Evolutionary conservation across 441 rosid genomes (phyloP), one percentile per base, ranked within the genome.

Genomic region (Gossypium gossypioides): DNA sequence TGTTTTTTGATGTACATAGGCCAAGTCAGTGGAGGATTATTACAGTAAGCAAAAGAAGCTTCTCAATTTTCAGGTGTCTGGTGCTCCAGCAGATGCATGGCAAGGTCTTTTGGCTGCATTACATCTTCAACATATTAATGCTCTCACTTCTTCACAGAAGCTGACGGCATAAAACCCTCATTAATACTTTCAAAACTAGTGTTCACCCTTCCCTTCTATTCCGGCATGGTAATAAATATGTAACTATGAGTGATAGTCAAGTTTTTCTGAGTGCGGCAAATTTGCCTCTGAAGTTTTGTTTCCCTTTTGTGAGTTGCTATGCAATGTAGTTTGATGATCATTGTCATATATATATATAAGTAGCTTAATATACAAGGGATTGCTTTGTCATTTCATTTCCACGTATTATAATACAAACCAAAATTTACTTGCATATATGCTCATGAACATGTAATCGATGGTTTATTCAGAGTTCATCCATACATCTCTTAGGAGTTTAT

Each of bases 91-190:
- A 54, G 97, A 88, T 77, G 80, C 90, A 34, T 93, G 97, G 98
- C 86, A 84, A 48, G 90, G 97, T 25, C 83, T 94, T 80, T 82
- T 94, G 85, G 88, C 88, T 57, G 97, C 93, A 18, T 82, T 94
- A 60, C 91, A 81, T 79, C 91, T 91, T 74, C 87, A 86, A 80
- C 89, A 87, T 52, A 34, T 83, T 68, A 87, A 87, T 76, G 84
- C 83, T 75, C 73, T 72, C 54, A 64, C 72, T 66, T 59, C 84
- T 70, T 83, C 96, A 19, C 92, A 82, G 75, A 89, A 87, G 87
- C 79, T 90, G 76, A 86, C 89, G 46, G 84, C 90, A 25, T 85
- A 86, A 86, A 42, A 34, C 40, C 69, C 15, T 16, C 3, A 16
- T 64, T 54, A 16, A 37, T 54, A 52, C 32, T 34, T 34, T 64